phyloP scores from a whole-genome alignment of 192 early-diverging fungal species.

The Podila epigama region DNA sequence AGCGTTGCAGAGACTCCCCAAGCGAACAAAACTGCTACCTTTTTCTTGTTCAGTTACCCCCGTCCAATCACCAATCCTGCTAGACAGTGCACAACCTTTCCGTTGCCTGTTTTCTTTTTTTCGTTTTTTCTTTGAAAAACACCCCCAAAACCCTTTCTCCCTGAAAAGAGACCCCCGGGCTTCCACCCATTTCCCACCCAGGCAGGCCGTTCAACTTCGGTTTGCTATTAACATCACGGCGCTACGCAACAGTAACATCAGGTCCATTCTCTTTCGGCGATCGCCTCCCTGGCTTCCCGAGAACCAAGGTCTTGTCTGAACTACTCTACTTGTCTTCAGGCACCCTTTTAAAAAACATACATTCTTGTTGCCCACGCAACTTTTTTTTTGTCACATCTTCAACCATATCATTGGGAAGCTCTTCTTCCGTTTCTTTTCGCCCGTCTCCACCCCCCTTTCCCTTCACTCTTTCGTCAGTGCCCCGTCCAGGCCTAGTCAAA shows the following conservation, averaged over 20 bases:
- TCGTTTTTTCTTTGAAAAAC: slow-evolving; percentile 41
- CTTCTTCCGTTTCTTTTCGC: slow-evolving; percentile 41
- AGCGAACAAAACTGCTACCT: slow-evolving; percentile 23
- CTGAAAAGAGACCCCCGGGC: slow-evolving; percentile 42
- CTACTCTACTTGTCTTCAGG: slow-evolving; percentile 49
- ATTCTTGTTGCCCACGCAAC: slow-evolving; percentile 10
- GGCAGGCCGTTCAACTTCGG: slow-evolving; percentile 49
- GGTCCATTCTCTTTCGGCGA: slow-evolving; percentile 53
- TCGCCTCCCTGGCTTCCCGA: slow-evolving; percentile 53
- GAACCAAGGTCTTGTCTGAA: slow-evolving; percentile 53
- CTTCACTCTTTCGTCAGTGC: slow-evolving; percentile 38
- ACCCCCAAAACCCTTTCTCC: slow-evolving; percentile 23
- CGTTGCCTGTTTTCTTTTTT: slow-evolving; percentile 19
- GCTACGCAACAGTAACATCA: slow-evolving; percentile 50
- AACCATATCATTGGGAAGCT: slow-evolving; percentile 42
- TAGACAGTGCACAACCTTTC: slow-evolving; percentile 50
- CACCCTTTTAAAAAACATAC: slow-evolving; percentile 36
- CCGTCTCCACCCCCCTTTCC: slow-evolving; percentile 20
- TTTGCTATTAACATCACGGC: slow-evolving; percentile 54
- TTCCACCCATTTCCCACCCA: slow-evolving; percentile 47
- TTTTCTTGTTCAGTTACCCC: slow-evolving; percentile 35
- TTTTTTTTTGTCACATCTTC: background rate
- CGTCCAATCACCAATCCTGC: slow-evolving; percentile 14
- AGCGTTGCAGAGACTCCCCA: slow-evolving; percentile 1
- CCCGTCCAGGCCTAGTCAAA: slow-evolving; percentile 47